Evolutionary conservation across 169 alveolate genomes (phyloP), one percentile per base, ranked within the genome.

Genomic region (Plasmodium coatneyi): DNA sequence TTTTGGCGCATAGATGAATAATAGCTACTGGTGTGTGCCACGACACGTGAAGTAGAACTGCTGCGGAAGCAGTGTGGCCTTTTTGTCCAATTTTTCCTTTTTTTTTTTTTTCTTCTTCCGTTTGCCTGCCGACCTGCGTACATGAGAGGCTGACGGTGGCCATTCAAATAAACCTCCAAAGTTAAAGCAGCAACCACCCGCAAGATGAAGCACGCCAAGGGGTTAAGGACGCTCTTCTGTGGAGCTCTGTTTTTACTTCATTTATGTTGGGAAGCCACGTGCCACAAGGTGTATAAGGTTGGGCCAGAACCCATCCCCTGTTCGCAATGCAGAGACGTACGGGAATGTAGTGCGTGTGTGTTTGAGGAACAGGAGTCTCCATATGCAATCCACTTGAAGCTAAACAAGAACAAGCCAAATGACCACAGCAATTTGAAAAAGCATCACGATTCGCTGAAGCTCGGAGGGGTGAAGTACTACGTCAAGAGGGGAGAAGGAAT

Each of bases 401-500:
- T 89, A 43, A 89, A 78, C 12, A 79, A 89, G 39, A 80, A 36
- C 9, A 71, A 89, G 5, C 49, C 25, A 14, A 54, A 3, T 36
- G 82, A 78, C 52, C 94, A 89, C 74, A 70, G 32, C 32, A 89
- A 89, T 36, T 66, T 89, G 32, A 54, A 89, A 71, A 89, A 79
- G 66, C 94, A 89, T 32, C 94, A 89, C 36, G 89, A 89, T 25
- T 79, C 89, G 30, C 25, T 89, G 70, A 89, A 89, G 80, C 22
- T 56, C 19, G 94, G 94, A 0, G 71, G 71, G 46, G 94, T 89
- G 43, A 89, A 92, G 71, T 92, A 80, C 72, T 92, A 82, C 72
- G 95, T 83, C 12, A 92, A 83, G 0, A 80, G 93, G 72, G 84
- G 91, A 43, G 94, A 71, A 49, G 95, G 92, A n/a, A 49, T 82